Base-by-base conservation (phyloP, 169 alveolate species). In the Plasmodium inui region DNA sequence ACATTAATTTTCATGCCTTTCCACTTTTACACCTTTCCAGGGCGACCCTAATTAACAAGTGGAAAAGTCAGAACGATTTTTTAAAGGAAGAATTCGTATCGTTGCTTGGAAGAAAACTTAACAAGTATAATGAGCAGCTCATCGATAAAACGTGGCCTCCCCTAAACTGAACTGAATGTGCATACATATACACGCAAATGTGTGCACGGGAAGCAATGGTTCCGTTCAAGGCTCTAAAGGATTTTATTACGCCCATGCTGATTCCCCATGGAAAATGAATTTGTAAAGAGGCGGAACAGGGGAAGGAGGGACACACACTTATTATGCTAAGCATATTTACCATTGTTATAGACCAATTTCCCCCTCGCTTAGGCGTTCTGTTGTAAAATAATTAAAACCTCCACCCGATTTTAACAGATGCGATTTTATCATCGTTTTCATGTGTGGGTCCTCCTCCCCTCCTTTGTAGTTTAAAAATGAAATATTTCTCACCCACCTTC, bases 71-170 rank as follows among this genome's bases (percentile, higher is more conserved):
- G 10, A 79, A 14, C 10, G 57, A 80, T 70, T 89, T 89, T 61
- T 80, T 89, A n/a, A 89, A 89, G 53, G 39, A 89, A 9, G 94
- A 89, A 79, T 89, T 89, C 73, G 32, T 89, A 26, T 79, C 90
- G 7, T 53, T 89, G 44, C 28, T 89, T 79, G 94, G 34, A 61
- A 79, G 67, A 12, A 89, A 89, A 78, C 37, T 85, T 73, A 78
- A 14, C 50, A 73, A 44, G 19, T 22, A 79, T 37, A 41, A 78
- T 39, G 44, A 89, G 28, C 30, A 79, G 14, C 76, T 50, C 82
- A 61, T 89, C 72, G 50, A 79, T 57, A 67, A 79, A 61, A 61
- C 12, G 34, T 89, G 94, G 94, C 94, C 94, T 8, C 94, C 94
- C 28, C 12, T 79, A 44, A 74, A 89, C 55, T 78, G 37, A 83